Evolutionary conservation across 805 yeast species (phyloP).

Genomic region (Cyberlindnera sargentensis): DNA sequence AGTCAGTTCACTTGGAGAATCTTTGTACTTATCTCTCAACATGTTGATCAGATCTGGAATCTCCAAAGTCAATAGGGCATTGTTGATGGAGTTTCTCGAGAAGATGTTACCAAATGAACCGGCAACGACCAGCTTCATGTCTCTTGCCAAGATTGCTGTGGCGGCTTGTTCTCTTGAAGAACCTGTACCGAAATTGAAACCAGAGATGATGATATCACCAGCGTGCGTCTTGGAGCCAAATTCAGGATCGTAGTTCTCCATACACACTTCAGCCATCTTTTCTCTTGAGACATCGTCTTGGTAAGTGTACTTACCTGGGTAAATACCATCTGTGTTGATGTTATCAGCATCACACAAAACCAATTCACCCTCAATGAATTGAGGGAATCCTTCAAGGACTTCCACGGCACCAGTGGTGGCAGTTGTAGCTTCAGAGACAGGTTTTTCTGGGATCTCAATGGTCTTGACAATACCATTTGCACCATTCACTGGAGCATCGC

Average conservation of each 20-base stretch:
- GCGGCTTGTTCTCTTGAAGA: slow-evolving; percentile 99
- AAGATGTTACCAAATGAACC: slow-evolving; percentile 98
- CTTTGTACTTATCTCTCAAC: slow-evolving; percentile 62
- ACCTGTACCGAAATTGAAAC: slow-evolving; percentile 97
- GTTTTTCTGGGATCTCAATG: slow-evolving; percentile 26
- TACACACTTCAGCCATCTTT: slow-evolving; percentile 97
- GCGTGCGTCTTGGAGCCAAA: slow-evolving; percentile 75
- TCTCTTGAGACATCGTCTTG: slow-evolving; percentile 95
- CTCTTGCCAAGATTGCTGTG: slow-evolving; percentile 93
- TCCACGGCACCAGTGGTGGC: slow-evolving; percentile 45
- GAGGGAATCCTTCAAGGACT: slow-evolving; percentile 88
- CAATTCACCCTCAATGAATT: slow-evolving; percentile 80
- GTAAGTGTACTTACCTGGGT: slow-evolving; percentile 98
- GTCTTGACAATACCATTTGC: slow-evolving; percentile 41
- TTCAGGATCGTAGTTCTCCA: slow-evolving; percentile 96
- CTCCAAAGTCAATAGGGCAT: slow-evolving; percentile 89
- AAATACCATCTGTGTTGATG: slow-evolving; percentile 96
- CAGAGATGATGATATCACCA: slow-evolving; percentile 86
- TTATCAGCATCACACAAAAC: slow-evolving; percentile 95
- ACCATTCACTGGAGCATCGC: slow-evolving; percentile 48
- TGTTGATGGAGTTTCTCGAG: slow-evolving; percentile 92
- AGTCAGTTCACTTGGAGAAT: slow-evolving; percentile 61
- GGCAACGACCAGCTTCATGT: slow-evolving; percentile 85
- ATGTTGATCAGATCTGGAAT: slow-evolving; percentile 79
- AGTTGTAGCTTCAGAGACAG: slow-evolving; percentile 13